phyloP scores from a whole-genome alignment of 345 rosid species.

The Gossypium mustelinum region DNA sequence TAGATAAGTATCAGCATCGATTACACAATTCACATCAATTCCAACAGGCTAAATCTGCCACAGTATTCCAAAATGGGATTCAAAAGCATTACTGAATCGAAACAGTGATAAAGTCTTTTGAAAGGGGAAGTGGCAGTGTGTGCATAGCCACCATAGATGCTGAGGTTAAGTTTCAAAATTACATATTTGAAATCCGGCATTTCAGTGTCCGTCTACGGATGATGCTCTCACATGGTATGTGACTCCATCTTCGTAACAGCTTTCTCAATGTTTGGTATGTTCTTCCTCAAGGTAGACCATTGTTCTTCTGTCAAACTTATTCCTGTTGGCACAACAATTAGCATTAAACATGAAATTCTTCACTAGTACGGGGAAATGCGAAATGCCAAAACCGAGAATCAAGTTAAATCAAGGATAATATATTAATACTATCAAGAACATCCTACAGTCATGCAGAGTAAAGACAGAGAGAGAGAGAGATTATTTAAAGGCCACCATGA shows the following conservation, averaged over 20 bases:
- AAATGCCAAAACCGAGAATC: background rate
- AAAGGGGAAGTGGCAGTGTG: background rate
- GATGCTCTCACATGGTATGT: slow-evolving; percentile 11
- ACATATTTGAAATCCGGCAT: background rate
- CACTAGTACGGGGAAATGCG: background rate
- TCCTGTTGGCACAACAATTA: slow-evolving; percentile 37
- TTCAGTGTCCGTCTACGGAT: background rate
- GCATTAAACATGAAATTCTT: background rate
- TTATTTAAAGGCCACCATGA: background rate
- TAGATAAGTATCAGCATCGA: background rate
- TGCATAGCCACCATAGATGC: background rate
- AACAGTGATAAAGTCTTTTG: background rate
- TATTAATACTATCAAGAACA: background rate
- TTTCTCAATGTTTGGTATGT: slow-evolving; percentile 60
- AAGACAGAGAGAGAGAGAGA: background rate
- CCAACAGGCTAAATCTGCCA: background rate
- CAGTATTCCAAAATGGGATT: background rate
- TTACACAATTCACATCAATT: background rate
- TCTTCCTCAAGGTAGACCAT: slow-evolving; percentile 61
- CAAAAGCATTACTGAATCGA: background rate
- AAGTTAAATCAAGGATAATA: background rate
- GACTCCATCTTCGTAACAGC: slow-evolving; percentile 76
- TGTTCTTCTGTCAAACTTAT: slow-evolving; percentile 87
- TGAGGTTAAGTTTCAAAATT: background rate
- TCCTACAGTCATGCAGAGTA: background rate